phyloP scores from a whole-genome alignment of 768 basidiomycete species.

The Tulasnella sp. region DNA sequence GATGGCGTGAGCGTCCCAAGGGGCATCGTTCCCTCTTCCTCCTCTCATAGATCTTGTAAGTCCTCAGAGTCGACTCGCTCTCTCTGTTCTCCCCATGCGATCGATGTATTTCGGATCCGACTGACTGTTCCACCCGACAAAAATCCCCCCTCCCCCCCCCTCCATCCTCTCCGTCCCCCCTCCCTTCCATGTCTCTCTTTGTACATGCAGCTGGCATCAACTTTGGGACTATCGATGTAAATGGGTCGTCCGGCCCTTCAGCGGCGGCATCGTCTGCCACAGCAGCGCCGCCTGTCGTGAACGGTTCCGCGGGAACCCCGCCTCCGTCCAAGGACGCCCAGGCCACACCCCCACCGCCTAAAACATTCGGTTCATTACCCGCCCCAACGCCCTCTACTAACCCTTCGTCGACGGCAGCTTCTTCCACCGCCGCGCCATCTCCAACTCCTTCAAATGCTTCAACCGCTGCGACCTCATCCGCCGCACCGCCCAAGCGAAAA shows the following conservation, averaged over 20 bases:
- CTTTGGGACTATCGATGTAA: neutral
- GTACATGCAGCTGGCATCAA: neutral
- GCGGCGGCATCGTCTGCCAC: neutral
- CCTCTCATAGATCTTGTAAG: neutral
- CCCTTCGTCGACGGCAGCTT: neutral
- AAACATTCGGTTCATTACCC: neutral
- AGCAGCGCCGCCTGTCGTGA: no score
- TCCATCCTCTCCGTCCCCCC: no score
- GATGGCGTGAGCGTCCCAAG: neutral
- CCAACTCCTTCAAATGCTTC: slow-evolving; percentile 23
- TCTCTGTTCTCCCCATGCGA: neutral
- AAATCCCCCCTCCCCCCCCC: neutral
- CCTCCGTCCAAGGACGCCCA: neutral
- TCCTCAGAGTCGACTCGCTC: neutral
- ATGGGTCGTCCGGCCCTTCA: neutral
- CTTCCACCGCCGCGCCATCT: neutral
- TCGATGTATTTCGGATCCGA: neutral
- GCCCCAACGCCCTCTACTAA: neutral
- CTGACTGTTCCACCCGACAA: neutral
- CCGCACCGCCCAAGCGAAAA: slow-evolving; percentile 31
- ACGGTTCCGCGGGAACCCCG: neutral
- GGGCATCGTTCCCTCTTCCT: neutral
- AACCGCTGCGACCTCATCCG: slow-evolving; percentile 21
- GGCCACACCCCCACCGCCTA: neutral
- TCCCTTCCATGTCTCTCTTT: neutral